A percentile compares a stretch with the other conserved stretches of the same genome.
These are phyloP conservation scores for Helminthosporium solani DNA, from an alignment of 2,329 filamentous ascomycete genomes.

Conservation along the genomic window DNA sequence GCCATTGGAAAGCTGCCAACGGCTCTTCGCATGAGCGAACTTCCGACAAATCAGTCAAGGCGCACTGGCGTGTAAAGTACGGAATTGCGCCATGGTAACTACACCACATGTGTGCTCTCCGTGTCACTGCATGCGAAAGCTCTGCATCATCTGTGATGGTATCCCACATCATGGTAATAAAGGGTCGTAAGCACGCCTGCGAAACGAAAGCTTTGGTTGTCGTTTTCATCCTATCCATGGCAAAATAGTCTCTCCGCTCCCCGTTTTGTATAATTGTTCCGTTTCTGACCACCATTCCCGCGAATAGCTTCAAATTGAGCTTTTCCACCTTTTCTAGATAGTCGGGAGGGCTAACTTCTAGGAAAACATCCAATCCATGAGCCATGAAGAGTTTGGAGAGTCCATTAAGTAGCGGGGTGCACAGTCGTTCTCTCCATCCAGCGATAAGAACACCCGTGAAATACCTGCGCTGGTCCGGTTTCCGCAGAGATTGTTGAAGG, in stretches of 20 bases:
- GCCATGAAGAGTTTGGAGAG: slow-evolving; percentile 31
- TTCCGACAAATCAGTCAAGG: slow-evolving; percentile 26
- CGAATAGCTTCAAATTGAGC: slow-evolving; percentile 28
- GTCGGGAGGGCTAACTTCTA: slow-evolving; percentile 37
- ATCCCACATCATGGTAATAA: slow-evolving; percentile 44
- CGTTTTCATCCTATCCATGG: slow-evolving; percentile 43
- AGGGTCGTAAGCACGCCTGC: slow-evolving; percentile 37
- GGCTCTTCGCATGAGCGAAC: slow-evolving; percentile 32
- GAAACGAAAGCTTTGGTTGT: slow-evolving; percentile 42
- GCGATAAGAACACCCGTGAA: slow-evolving; percentile 39
- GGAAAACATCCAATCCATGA: slow-evolving; percentile 35
- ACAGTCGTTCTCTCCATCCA: slow-evolving; percentile 35
- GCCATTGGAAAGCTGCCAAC: slow-evolving; percentile 41
- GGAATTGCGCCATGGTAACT: slow-evolving; percentile 39
- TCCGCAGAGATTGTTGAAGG: slow-evolving; percentile 25
- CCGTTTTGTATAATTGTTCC: slow-evolving; percentile 38
- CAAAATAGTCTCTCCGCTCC: slow-evolving; percentile 40
- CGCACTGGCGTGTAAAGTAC: slow-evolving; percentile 27
- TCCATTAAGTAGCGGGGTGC: slow-evolving; percentile 30
- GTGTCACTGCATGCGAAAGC: slow-evolving; percentile 38
- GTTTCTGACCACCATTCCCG: slow-evolving; percentile 37
- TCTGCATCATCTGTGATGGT: slow-evolving; percentile 36
- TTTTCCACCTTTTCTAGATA: slow-evolving; percentile 31
- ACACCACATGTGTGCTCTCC: slow-evolving; percentile 41
- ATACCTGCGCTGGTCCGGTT: slow-evolving; percentile 25